Evolutionary conservation across 1,284 basidiomycete species (phyloP).

Genomic region (Agroathelia rolfsii): DNA sequence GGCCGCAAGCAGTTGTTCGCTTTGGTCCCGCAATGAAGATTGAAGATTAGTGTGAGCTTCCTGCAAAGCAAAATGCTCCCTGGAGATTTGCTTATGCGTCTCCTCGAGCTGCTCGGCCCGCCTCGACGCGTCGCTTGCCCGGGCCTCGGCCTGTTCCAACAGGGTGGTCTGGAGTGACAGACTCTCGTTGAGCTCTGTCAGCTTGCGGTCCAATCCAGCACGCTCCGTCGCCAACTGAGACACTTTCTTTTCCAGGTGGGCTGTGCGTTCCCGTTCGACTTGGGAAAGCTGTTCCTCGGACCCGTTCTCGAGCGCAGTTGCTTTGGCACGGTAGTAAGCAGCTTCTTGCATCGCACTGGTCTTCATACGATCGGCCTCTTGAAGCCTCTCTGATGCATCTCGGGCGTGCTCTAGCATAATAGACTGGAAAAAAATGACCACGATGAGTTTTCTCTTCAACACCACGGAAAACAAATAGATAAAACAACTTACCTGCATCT

Average conservation of each 20-base stretch:
- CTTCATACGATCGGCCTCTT: constrained; percentile 75
- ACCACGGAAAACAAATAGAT: constrained; percentile 7
- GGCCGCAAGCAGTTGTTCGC: constrained; percentile 67
- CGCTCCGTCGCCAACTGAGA: constrained; percentile 59
- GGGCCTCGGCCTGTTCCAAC: constrained; percentile 72
- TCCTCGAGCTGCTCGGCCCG: constrained; percentile 81
- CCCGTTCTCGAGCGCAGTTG: constrained; percentile 74
- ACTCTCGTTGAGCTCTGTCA: constrained; percentile 66
- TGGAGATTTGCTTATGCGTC: constrained; percentile 58
- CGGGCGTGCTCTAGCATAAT: constrained; percentile 69
- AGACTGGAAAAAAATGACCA: constrained; percentile 33
- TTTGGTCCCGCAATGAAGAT: constrained; percentile 65
- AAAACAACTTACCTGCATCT: constrained; percentile 63
- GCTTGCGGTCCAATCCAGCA: constrained; percentile 55
- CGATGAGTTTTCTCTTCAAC: constrained; percentile 1
- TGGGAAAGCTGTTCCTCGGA: constrained; percentile 57
- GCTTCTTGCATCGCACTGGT: constrained; percentile 86
- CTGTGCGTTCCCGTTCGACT: constrained; percentile 73
- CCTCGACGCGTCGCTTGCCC: constrained; percentile 71
- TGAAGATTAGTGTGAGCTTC: constrained; percentile 58
- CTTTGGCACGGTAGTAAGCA: constrained; percentile 92
- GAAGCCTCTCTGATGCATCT: constrained; percentile 66
- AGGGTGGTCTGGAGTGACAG: constrained; percentile 70
- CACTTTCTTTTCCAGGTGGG: constrained; percentile 76
- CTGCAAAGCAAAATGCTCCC: constrained; percentile 70